Evolutionary conservation across 805 yeast genomes (phyloP), one percentile per base, ranked within the genome.

Genomic region (Tetrapisispora fleetii): DNA sequence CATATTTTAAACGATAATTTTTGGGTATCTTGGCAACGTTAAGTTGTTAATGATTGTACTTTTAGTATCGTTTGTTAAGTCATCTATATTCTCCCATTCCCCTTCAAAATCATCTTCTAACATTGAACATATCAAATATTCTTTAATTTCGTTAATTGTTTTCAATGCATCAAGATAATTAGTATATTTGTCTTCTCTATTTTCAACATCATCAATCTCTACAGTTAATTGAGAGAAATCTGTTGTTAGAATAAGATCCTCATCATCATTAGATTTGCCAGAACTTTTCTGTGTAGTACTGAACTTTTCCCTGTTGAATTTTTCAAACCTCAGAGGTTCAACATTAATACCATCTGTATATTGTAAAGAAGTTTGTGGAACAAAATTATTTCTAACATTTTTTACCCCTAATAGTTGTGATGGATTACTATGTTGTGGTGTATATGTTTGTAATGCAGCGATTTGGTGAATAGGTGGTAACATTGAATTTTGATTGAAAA

Each of bases 71-170:
- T 13, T 14, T 14, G 10, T 2, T 9, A 16, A 38, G 9, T 36
- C 43, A n/a, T 36, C 52, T 17, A 48, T 48, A 40, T 6, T 42
- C 18, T 36, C 50, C 2, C 42, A 49, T 10, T 47, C 51, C 13
- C 50, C 49, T 18, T 51, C 55, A 32, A 43, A 56, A 19, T 58
- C 60, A 18, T 62, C 61, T 48, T 64, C 68, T 38, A 62, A 46
- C 43, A 63, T 45, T 14, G 57, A 50, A 43, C 67, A 64, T 17
- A 63, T 45, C 42, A 61, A 46, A 47, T 61, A 64, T 50, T 63
- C 67, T 37, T 51, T 59, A 18, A 63, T 54, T 22, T 58, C 41
- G 35, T 58, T 54, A 17, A 61, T 64, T 18, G 48, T 50, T 8
- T 50, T 50, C n/a, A 54, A 52, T 14, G 53, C 43, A 4, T 54